phyloP scores from a whole-genome alignment of 2,329 filamentous ascomycete species.

The Pseudocercospora eumusae region DNA sequence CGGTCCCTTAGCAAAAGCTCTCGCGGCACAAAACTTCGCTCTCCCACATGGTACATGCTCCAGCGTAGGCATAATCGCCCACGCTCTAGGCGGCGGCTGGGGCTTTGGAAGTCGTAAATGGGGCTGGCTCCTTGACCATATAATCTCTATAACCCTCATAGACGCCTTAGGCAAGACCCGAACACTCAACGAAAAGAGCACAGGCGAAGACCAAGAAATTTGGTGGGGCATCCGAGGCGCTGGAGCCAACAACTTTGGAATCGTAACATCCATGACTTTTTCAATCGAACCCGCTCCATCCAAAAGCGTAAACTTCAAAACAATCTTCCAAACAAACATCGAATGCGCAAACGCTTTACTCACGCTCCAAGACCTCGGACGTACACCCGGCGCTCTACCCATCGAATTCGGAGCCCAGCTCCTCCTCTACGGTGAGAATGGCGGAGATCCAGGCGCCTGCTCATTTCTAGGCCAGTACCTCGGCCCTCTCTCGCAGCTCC shows the following conservation, averaged over 20 bases:
- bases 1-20: constrained; percentile 17
- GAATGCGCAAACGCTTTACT: constrained; percentile 23
- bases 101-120: constrained; percentile 22
- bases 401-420: constrained; percentile 20
- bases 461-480: constrained; percentile 21
- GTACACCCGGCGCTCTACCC: constrained; percentile 7
- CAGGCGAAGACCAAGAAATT: constrained; percentile 16
- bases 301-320: constrained; percentile 22
- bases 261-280: constrained; percentile 19
- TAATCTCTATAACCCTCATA: constrained; percentile 18
- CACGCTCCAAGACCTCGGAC: constrained; percentile 18
- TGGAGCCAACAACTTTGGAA: constrained; percentile 26
- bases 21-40: constrained; percentile 18
- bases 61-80: constrained; percentile 20
- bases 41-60: constrained; percentile 26
- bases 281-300: constrained; percentile 14
- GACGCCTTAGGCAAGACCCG: constrained; percentile 18
- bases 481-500: constrained; percentile 16
- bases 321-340: constrained; percentile 17
- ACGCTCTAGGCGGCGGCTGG: constrained; percentile 26
- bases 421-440: constrained; percentile 20
- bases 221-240: constrained; percentile 27
- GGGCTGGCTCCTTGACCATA: constrained; percentile 26
- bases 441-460: constrained; percentile 20
- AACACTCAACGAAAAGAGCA: background rate